phyloP scores from a whole-genome alignment of 1,139 yeast species.

The Torulaspora globosa region DNA sequence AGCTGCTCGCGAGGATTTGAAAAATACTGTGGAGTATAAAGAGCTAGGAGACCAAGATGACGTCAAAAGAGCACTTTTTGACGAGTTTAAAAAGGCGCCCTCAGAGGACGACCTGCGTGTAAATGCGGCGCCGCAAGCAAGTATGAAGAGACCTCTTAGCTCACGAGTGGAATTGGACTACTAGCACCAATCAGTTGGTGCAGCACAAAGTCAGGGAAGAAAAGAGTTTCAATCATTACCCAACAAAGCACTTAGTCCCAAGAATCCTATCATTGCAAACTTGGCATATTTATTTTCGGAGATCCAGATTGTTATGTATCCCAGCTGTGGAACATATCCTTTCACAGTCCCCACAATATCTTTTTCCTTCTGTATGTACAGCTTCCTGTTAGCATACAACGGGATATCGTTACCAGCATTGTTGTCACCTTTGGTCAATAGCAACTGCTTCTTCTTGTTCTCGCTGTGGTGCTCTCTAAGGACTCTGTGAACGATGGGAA shows the following conservation, averaged over 20 bases:
- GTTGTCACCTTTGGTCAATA: constrained; percentile 95
- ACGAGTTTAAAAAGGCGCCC: constrained; percentile 18
- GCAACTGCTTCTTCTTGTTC: constrained; percentile 51
- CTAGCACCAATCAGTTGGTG: constrained; percentile 6
- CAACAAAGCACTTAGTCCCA: constrained; percentile 32
- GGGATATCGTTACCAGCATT: constrained; percentile 89
- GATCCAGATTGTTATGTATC: constrained; percentile 84
- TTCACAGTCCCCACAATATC: constrained; percentile 89
- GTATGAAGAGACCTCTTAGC: constrained; percentile 18
- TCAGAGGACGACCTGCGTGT: constrained; percentile 20
- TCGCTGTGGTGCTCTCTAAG: constrained; percentile 52
- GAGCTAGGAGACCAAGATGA: constrained; percentile 39
- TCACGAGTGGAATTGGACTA: constrained; percentile 27
- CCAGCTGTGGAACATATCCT: constrained; percentile 87
- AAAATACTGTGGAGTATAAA: constrained; percentile 36
- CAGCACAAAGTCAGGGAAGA: too few species aligned
- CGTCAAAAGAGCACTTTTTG: constrained; percentile 24
- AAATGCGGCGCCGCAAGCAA: constrained; percentile 16
- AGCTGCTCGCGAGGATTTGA: constrained; percentile 36
- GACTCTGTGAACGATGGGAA: constrained; percentile 95
- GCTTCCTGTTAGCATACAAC: constrained; percentile 72
- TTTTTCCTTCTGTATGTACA: constrained; percentile 65
- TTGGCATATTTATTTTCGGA: constrained; percentile 62
- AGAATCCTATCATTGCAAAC: constrained; percentile 30
- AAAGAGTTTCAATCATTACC: constrained; percentile 31